phyloP scores from a whole-genome alignment of 805 yeast genomes.

The Zygosaccharomyces kombuchaensis region DNA sequence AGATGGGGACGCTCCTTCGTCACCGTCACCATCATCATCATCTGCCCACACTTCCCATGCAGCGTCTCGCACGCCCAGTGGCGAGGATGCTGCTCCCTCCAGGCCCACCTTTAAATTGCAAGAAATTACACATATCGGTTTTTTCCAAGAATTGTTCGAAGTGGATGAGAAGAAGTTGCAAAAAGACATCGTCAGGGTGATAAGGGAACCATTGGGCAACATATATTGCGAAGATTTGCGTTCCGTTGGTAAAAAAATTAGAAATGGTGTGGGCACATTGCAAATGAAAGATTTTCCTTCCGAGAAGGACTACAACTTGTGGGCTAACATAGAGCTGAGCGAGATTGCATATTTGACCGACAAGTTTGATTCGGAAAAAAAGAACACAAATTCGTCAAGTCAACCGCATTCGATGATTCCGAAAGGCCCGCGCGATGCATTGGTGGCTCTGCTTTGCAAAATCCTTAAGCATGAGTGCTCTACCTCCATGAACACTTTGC shows the following conservation, averaged over 20 bases:
- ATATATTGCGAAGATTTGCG: constrained; percentile 20
- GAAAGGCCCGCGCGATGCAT: constrained; percentile 38
- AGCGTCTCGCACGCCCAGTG: constrained; percentile 9
- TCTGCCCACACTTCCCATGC: constrained; percentile 6
- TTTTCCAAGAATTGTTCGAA: constrained; percentile 47
- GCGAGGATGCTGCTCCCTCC: neutral
- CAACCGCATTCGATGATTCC: constrained; percentile 36
- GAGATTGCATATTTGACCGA: constrained; percentile 33
- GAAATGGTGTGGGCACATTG: constrained; percentile 32
- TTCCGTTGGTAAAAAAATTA: constrained; percentile 7
- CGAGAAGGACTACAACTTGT: constrained; percentile 34
- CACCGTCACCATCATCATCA: neutral
- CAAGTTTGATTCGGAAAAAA: constrained; percentile 12
- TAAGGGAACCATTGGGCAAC: constrained; percentile 18
- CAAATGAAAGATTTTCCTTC: constrained; percentile 37
- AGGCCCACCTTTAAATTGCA: constrained; percentile 50
- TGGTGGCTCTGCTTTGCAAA: constrained; percentile 38
- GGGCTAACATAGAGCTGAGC: constrained; percentile 40
- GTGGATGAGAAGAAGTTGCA: constrained; percentile 49
- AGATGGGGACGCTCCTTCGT: neutral
- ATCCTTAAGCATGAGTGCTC: constrained; percentile 41
- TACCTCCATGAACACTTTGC: constrained; percentile 9
- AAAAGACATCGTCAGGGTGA: constrained; percentile 43
- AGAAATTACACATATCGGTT: constrained; percentile 52
- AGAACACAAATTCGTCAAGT: neutral